Conservation (phyloP, 2,329 filamentous ascomycete genomes). For the Fusarium nematophilum region DNA sequence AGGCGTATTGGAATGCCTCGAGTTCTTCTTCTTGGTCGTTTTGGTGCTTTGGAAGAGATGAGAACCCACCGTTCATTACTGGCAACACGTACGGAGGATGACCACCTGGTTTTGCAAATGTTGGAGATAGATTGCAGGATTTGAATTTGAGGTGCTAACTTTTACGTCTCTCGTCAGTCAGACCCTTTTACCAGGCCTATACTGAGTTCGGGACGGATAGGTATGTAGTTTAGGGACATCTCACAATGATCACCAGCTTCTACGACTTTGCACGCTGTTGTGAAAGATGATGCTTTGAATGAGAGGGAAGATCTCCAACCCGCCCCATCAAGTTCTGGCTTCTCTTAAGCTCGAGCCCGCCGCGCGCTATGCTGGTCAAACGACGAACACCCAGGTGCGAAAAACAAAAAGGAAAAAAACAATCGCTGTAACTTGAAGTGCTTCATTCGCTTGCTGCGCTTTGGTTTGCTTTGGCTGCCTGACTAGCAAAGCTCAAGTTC, state of each 20-base stretch:
- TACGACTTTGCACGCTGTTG: no score
- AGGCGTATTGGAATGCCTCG: slow-evolving; percentile 3
- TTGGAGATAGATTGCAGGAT: neutral
- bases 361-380: slow-evolving; percentile 16
- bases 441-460: slow-evolving; percentile 11
- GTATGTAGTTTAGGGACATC: no score
- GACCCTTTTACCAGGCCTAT: no score
- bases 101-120: neutral
- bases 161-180: no score
- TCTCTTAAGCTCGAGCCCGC: slow-evolving; percentile 12
- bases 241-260: no score
- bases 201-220: no score
- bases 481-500: slow-evolving; percentile 14
- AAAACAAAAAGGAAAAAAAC: slow-evolving; percentile 25
- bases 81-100: neutral
- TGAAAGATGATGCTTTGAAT: neutral
- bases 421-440: slow-evolving; percentile 27
- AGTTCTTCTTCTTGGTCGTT: neutral
- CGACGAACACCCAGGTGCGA: neutral
- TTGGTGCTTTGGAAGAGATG: neutral
- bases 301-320: neutral
- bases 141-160: neutral
- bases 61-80: slow-evolving; percentile 7
- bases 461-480: slow-evolving; percentile 12
- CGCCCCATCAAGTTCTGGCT: slow-evolving; percentile 17